phyloP scores from a whole-genome alignment of 225 moss, liverwort and hornwort genomes.

The Marchantia paleacea region DNA sequence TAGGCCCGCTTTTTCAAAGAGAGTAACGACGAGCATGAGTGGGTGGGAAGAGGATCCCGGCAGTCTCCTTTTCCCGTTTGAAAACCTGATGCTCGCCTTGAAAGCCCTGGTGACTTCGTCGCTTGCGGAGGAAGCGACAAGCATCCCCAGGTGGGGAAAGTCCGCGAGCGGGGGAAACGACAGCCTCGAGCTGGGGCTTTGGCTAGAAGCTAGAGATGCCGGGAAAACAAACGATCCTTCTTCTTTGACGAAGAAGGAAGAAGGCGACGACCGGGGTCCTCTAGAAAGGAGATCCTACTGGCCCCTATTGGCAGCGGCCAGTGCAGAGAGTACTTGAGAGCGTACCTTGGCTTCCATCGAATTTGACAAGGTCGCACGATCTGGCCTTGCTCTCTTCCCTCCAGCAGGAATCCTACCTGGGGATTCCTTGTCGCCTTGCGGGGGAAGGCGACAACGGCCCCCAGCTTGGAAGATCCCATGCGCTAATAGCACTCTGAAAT shows the following conservation, averaged over 20 bases:
- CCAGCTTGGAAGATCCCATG: neutral
- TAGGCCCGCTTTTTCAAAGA: neutral
- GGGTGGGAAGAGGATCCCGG: constrained; percentile 11
- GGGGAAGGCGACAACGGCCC: neutral
- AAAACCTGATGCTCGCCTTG: neutral
- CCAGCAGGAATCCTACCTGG: neutral
- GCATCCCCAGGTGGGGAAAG: neutral
- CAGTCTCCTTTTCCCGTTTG: neutral
- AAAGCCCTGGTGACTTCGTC: neutral
- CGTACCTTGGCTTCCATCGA: neutral
- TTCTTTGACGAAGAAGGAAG: neutral
- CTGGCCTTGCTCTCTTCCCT: neutral
- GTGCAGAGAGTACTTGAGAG: neutral
- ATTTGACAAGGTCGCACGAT: neutral
- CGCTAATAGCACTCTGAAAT: neutral
- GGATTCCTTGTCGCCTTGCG: neutral
- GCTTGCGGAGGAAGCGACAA: neutral
- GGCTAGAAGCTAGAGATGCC: no score
- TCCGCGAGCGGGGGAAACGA: no score
- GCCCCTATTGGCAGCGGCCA: neutral
- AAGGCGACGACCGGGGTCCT: neutral
- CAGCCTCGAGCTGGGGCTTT: no score
- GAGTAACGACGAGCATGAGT: neutral
- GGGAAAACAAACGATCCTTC: neutral
- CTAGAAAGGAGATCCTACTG: neutral